Evolutionary conservation across 1,284 basidiomycete genomes (phyloP).

Genomic region (Sphaerobolus stellatus): DNA sequence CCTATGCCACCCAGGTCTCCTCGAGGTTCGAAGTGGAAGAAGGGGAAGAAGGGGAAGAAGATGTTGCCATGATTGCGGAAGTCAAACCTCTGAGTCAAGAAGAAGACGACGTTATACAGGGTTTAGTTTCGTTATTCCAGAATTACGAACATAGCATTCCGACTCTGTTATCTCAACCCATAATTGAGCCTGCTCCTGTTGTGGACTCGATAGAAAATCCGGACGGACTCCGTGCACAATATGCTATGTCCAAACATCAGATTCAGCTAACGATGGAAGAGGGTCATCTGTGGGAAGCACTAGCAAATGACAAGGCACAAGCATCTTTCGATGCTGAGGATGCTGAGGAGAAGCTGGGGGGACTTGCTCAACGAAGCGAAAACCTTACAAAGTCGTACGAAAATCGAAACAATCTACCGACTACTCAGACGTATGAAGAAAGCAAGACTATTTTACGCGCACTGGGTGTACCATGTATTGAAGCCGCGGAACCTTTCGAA

Average conservation of each 20-base stretch:
- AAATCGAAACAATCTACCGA: slow-evolving; percentile 58
- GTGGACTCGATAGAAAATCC: neutral
- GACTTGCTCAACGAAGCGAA: slow-evolving; percentile 50
- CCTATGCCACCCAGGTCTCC: slow-evolving; percentile 1
- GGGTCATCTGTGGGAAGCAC: slow-evolving; percentile 57
- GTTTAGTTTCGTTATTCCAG: slow-evolving; percentile 5
- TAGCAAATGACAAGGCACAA: slow-evolving; percentile 27
- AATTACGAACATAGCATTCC: slow-evolving; percentile 9
- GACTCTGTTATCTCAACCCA: slow-evolving; percentile 5
- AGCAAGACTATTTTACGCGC: slow-evolving; percentile 61
- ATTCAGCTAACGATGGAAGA: slow-evolving; percentile 61
- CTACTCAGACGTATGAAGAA: slow-evolving; percentile 59
- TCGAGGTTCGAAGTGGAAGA: neutral
- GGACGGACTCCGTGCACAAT: slow-evolving; percentile 37
- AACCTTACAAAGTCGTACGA: slow-evolving; percentile 61
- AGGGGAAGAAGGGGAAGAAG: neutral
- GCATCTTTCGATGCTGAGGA: slow-evolving; percentile 4
- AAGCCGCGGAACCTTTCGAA: slow-evolving; percentile 67
- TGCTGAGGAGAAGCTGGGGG: slow-evolving; percentile 25
- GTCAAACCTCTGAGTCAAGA: neutral
- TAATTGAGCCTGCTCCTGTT: neutral
- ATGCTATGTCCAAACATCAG: slow-evolving; percentile 65
- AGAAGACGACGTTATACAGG: neutral
- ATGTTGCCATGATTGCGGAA: no score
- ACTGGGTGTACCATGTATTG: slow-evolving; percentile 77